Evolutionary conservation across 1,284 basidiomycete species (phyloP).

Genomic region (Somion occarium): DNA sequence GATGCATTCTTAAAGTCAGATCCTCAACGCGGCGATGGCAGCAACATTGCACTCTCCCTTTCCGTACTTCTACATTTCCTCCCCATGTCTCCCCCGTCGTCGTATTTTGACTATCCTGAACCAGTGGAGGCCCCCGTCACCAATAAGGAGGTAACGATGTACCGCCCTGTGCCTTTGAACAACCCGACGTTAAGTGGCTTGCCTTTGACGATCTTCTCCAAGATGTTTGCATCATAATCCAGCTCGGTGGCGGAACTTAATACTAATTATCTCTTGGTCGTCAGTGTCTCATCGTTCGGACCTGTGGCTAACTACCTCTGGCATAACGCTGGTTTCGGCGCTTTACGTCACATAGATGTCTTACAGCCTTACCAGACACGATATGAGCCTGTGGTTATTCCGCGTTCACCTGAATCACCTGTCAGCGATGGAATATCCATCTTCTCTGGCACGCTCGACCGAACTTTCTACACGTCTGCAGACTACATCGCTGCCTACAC

Average conservation of each 20-base stretch:
- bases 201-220: neutral
- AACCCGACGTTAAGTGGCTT: slow-evolving; percentile 1
- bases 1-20: too few species aligned
- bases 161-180: neutral
- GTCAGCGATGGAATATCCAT: neutral
- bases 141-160: neutral
- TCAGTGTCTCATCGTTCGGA: neutral
- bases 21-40: too few species aligned
- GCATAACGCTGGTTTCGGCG: neutral
- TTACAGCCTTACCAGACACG: neutral
- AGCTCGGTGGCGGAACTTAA: neutral
- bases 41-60: too few species aligned
- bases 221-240: neutral
- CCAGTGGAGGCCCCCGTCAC: neutral
- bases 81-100: too few species aligned
- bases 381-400: neutral
- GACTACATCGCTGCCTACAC: slow-evolving; percentile 2
- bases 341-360: neutral
- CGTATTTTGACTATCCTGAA: neutral
- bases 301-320: neutral
- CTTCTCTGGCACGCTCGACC: neutral
- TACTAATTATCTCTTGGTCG: neutral
- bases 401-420: neutral
- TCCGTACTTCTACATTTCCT: too few species aligned
- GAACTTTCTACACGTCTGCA: slow-evolving; percentile 1